Evolutionary conservation across 2,329 filamentous ascomycete species (phyloP), one percentile per base, ranked within the genome.

Genomic region (Neofusicoccum kwambonambiense): DNA sequence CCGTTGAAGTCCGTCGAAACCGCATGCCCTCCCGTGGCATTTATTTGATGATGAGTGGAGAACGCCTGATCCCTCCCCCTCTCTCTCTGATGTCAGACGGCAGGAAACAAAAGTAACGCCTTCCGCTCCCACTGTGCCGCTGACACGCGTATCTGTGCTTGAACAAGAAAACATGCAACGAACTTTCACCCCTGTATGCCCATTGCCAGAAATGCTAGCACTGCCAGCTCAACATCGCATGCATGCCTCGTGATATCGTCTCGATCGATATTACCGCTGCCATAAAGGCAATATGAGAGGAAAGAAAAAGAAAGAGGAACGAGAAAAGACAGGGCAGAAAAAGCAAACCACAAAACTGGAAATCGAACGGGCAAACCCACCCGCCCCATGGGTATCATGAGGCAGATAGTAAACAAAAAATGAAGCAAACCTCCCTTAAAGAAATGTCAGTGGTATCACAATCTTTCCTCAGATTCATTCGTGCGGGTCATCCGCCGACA

Each of bases 221-320:
- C 41, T 5, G 56, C 56, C 31, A 35, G 54, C 56, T 22, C 39
- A 45, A 34, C 39, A 60, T 8, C 56, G 31, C 41, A 22, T 47
- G 31, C 41, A 60, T 60, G 56, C 42, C 42, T 60, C 56, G 27
- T 60, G 56, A 60, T 60, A 9, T 60, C 56, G 56, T 60, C 41
- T 47, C 41, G 42, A 27, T 49, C n/a, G 42, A 47, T 47, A 49
- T 60, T 60, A 60, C 41, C 31, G 31, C 31, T 47, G 56, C 31
- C 27, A 2, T 5, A 9, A 35, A 35, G n/a, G 9, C 41, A 44
- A n/a, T 3, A 44, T 34, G 13, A 44, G 44, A 19, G 15, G 9
- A 57, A 41, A 31, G 9, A 17, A 44, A 31, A 11, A 13, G 34
- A 13, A 37, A 47, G 37, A 35, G 12, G 42, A 34, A 47, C 37